phyloP scores from a whole-genome alignment of 2,329 filamentous ascomycete genomes.

The Parastagonospora nodorum region DNA sequence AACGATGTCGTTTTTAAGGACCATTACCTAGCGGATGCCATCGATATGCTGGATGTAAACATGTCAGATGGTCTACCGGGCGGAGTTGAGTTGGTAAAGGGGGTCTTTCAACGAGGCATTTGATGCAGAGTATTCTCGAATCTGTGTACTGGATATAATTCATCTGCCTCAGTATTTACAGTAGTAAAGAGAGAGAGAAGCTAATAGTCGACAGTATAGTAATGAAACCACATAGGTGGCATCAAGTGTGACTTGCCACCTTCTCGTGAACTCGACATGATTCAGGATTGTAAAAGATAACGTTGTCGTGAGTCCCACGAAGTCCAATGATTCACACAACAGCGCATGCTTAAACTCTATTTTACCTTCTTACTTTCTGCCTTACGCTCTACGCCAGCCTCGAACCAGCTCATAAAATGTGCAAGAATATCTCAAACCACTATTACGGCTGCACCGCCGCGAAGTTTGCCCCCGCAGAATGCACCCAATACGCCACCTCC shows the following conservation, averaged over 20 bases:
- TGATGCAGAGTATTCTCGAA: not conserved
- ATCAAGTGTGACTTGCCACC: no score
- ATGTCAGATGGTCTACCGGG: not conserved
- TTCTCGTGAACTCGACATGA: no score
- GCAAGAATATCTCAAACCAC: not conserved
- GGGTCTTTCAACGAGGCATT: not conserved
- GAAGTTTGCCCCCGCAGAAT: not conserved
- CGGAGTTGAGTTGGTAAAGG: not conserved
- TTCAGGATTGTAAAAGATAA: no score
- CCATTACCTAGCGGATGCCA: not conserved
- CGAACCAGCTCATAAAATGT: not conserved
- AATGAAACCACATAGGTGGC: no score
- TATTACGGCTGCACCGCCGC: not conserved
- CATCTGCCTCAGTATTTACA: no score
- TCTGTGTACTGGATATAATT: no score
- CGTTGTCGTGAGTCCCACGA: no score
- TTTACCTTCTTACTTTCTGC: not conserved
- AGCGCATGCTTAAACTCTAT: no score
- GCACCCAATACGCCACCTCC: not conserved
- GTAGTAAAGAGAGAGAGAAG: no score
- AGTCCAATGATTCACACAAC: no score
- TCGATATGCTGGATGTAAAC: not conserved
- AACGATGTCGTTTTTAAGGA: not conserved
- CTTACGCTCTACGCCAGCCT: not conserved
- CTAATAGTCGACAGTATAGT: no score